phyloP scores from a whole-genome alignment of 257 asterid species.

The Nicotiana undulata region DNA sequence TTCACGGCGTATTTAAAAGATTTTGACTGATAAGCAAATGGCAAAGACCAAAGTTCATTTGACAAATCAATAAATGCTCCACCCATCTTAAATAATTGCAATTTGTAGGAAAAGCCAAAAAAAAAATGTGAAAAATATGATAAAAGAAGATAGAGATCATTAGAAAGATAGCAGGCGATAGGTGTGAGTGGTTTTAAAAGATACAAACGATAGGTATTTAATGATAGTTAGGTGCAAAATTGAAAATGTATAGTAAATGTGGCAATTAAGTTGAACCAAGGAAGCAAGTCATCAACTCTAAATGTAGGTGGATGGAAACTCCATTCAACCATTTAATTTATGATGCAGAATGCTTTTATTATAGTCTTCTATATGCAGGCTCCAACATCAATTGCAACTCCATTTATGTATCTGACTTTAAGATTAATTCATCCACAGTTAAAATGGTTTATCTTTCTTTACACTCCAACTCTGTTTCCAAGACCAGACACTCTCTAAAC shows the following conservation, averaged over 20 bases:
- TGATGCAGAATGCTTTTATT: neutral
- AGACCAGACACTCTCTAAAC: neutral
- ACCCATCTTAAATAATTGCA: neutral
- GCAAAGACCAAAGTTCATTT: neutral
- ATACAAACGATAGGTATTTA: neutral
- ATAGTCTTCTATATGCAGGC: neutral
- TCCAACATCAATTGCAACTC: neutral
- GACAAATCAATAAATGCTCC: neutral
- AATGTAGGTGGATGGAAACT: neutral
- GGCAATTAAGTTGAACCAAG: neutral
- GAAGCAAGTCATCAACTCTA: slow-evolving; percentile 3
- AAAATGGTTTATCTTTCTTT: neutral
- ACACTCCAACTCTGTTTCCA: neutral
- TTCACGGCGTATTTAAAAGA: neutral
- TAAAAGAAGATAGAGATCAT: neutral
- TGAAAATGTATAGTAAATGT: slow-evolving; percentile 3
- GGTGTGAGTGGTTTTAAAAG: neutral
- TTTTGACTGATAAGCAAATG: neutral
- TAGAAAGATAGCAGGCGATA: neutral
- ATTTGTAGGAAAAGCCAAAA: neutral
- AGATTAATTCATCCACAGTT: neutral
- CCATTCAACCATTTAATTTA: neutral
- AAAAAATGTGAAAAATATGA: neutral
- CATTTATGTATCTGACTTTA: neutral
- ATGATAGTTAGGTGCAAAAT: slow-evolving; percentile 1